Evolutionary conservation across 768 basidiomycete species (phyloP).

Genomic region (Pilatotrama ljubarskyi): DNA sequence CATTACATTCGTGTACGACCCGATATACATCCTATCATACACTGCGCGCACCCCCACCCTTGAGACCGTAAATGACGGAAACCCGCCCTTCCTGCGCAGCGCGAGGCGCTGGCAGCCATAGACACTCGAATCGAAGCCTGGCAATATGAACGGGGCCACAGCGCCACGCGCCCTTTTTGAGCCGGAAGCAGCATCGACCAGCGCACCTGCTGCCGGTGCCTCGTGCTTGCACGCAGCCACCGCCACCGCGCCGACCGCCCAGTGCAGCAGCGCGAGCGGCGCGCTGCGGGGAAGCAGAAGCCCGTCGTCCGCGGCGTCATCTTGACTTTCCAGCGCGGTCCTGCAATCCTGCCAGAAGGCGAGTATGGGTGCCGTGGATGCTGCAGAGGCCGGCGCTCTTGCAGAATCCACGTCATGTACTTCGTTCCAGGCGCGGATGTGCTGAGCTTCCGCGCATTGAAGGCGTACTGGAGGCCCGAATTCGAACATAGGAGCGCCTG

Average conservation of each 20-base stretch:
- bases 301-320: background rate
- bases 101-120: background rate
- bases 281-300: conserved; percentile 5
- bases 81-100: background rate
- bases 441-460: no score
- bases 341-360: no score
- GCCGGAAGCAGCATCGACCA: background rate
- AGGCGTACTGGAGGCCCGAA: no score
- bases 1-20: no score
- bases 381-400: background rate
- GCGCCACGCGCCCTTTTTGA: background rate
- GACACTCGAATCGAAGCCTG: background rate
- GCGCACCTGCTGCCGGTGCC: background rate
- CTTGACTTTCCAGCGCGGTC: no score
- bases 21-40: no score
- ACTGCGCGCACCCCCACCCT: no score
- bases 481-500: no score
- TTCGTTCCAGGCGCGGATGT: no score
- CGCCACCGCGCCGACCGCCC: background rate
- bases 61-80: background rate
- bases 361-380: background rate
- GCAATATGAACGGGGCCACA: background rate
- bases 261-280: background rate
- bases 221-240: background rate
- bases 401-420: no score